Evolutionary conservation across 176 grass and related monocot species (phyloP).

Genomic region (Metroxylon sagu): DNA sequence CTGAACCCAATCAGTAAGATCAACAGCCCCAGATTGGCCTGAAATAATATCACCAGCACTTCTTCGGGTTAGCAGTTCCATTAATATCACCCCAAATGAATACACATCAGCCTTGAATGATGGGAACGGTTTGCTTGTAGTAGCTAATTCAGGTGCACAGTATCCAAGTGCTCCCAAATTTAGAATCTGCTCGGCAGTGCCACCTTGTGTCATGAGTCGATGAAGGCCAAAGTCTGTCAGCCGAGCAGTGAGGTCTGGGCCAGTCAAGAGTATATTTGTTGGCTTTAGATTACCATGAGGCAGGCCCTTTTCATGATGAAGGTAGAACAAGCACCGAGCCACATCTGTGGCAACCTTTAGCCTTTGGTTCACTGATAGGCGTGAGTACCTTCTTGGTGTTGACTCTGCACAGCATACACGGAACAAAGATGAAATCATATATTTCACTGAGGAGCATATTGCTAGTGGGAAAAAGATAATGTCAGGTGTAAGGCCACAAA

Average conservation of each 20-base stretch:
- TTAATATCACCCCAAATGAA: conserved; percentile 69
- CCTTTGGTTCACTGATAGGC: conserved; percentile 64
- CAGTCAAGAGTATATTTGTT: conserved; percentile 84
- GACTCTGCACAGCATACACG: conserved; percentile 39
- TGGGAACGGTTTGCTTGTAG: conserved; percentile 38
- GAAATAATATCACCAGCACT: conserved; percentile 97
- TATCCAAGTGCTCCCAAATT: conserved; percentile 84
- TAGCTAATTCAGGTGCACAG: conserved; percentile 65
- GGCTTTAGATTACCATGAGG: conserved; percentile 92
- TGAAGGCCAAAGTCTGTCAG: conserved; percentile 74
- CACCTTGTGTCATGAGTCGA: conserved; percentile 62
- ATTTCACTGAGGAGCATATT: no score
- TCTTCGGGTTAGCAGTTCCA: conserved; percentile 88
- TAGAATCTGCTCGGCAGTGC: conserved; percentile 75
- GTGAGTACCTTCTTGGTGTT: conserved; percentile 89
- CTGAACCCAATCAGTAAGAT: conserved; percentile 98
- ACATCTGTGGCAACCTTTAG: conserved; percentile 74
- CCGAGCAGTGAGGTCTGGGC: conserved; percentile 79
- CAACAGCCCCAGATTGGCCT: conserved; percentile 71
- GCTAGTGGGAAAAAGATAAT: no score
- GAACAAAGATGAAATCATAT: conserved; percentile 1
- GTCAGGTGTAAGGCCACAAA: no score
- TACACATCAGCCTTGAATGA: conserved; percentile 82
- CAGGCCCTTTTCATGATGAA: conserved; percentile 72
- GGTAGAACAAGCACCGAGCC: conserved; percentile 58